Base-by-base conservation (phyloP, 2,329 filamentous ascomycete genomes). In the Apiospora phragmitis region DNA sequence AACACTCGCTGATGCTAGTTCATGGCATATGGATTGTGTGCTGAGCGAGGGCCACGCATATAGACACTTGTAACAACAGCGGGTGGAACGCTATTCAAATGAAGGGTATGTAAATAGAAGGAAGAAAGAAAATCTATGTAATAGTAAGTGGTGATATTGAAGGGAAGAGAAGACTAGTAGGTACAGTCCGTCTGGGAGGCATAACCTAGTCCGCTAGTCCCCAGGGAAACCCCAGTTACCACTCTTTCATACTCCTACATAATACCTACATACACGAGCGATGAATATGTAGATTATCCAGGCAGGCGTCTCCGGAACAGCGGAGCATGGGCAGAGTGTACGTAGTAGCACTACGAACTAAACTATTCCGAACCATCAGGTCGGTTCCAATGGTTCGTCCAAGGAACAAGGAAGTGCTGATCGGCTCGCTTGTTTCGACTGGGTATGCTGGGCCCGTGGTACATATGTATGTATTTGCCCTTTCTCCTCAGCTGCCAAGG, bases 141-240 rank as follows among this genome's bases (percentile, higher is more conserved):
- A 59, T 14, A 38, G 12, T 16, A 26, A 42, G 62, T 26, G 35
- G 41, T 24, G 6, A 8, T 43, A 45, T 43, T 32, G 65, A 12
- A 11, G 42, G 26, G 42, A 8, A 29, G 41, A 11, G 12, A 29
- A 26, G 51, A 21, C 24, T 7, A 59, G 51, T 7, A 59, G 51
- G 43, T 47, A 16, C 38, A 35, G 7, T 9, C 11, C 21, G 21
- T 62, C 26, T 8, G 11, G 49, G 47, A 26, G 49, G 26, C 49
- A 55, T 32, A n/a, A n/a, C n/a, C n/a, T n/a, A 55, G 32, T 55
- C 49, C 49, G 16, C 49, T 55, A 62, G 55, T 38, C 55, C 55
- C 55, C 55, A 62, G 55, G 55, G 55, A 62, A 62, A 62, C 55
- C 55, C 55, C 55, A 62, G 55, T 62, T 62, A 32, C 32, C 55